These are phyloP conservation scores for Alternaria brassicicola DNA, from an alignment of 2,329 filamentous ascomycete genomes.

Conservation along the genomic window DNA sequence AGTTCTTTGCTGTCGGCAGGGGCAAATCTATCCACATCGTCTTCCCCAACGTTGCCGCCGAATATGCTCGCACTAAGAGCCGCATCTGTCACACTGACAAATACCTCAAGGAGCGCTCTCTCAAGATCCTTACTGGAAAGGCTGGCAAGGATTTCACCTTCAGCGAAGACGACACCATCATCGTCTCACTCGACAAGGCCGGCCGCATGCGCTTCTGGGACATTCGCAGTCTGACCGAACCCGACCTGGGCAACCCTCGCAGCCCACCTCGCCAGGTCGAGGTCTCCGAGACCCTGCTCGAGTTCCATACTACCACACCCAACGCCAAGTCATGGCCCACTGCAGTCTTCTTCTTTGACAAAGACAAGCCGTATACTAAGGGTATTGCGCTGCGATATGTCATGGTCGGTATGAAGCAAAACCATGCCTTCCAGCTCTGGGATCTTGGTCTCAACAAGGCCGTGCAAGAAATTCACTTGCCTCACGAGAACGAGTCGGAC, in stretches of 20 bases:
- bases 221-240: conserved; percentile 74
- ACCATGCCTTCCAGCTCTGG: conserved; percentile 98
- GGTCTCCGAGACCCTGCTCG: conserved; percentile 84
- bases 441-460: conserved; percentile 93
- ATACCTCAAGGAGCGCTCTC: conserved; percentile 81
- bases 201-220: conserved; percentile 99
- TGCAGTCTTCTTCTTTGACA: conserved; percentile 94
- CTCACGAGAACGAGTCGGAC: conserved; percentile 93
- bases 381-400: conserved; percentile 90
- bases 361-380: conserved; percentile 90
- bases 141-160: conserved; percentile 98
- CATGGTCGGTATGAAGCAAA: conserved; percentile 98
- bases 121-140: conserved; percentile 97
- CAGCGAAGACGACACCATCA: conserved; percentile 92
- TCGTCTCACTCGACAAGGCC: conserved; percentile 95
- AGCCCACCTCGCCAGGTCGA: conserved; percentile 64
- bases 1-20: conserved; percentile 93
- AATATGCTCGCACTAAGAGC: conserved; percentile 59
- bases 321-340: conserved; percentile 96
- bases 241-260: conserved; percentile 52
- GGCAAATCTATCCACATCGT: conserved; percentile 96
- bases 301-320: conserved; percentile 82
- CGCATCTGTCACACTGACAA: conserved; percentile 81
- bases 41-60: conserved; percentile 62
- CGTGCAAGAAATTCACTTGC: conserved; percentile 95